Evolutionary conservation across 2,329 filamentous ascomycete species (phyloP).

Genomic region (Penicillium aurantiogriseum): DNA sequence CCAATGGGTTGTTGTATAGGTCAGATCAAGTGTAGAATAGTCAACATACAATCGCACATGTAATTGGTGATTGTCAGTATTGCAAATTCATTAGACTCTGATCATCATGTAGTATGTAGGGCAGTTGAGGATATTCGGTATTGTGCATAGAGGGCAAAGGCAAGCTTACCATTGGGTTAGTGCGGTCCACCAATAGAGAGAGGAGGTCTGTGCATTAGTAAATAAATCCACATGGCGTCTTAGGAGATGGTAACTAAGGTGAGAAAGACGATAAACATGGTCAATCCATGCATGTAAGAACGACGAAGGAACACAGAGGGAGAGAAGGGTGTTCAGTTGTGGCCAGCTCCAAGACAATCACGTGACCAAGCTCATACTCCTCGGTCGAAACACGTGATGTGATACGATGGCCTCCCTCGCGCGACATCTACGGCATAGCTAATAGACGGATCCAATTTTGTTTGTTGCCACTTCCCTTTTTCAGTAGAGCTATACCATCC

Average conservation of each 20-base stretch:
- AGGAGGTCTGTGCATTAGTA: background rate
- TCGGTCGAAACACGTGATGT: slow-evolving; percentile 8
- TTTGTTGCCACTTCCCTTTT: background rate
- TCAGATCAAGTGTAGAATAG: slow-evolving; percentile 51
- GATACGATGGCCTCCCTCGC: slow-evolving; percentile 6
- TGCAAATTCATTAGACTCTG: slow-evolving; percentile 45
- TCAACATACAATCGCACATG: slow-evolving; percentile 46
- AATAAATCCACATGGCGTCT: background rate
- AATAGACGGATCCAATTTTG: background rate
- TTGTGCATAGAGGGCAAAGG: background rate
- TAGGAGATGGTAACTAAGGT: background rate
- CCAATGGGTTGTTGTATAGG: slow-evolving; percentile 1
- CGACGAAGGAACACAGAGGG: background rate
- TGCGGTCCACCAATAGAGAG: background rate
- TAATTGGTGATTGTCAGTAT: slow-evolving; percentile 44
- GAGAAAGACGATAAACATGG: background rate
- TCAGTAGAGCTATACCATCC: slow-evolving; percentile 4
- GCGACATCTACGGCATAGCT: slow-evolving; percentile 3
- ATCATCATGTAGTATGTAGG: slow-evolving; percentile 35
- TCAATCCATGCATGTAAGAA: background rate
- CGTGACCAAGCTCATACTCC: background rate
- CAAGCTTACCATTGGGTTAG: background rate
- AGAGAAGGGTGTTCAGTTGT: background rate
- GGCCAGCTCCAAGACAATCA: background rate
- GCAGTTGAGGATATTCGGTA: slow-evolving; percentile 11